A percentile compares a stretch with the other conserved stretches of the same genome.
phyloP scores from a whole-genome alignment of 106 monocot species.

The Chionographis japonica region DNA sequence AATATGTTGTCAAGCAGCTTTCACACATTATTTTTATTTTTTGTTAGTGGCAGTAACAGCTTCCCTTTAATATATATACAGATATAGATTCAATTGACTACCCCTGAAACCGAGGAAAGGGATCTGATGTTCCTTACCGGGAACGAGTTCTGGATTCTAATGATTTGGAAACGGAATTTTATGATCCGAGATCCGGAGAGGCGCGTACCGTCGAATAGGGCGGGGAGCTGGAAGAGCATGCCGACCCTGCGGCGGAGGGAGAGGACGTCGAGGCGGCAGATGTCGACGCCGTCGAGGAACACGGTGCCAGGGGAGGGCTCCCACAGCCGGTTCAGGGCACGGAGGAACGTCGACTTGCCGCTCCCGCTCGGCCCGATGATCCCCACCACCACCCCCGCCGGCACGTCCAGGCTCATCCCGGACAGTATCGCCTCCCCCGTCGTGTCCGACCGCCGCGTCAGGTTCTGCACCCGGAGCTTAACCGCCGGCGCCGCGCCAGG shows the following conservation, averaged over 20 bases:
- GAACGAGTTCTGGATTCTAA: too few species aligned
- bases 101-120: too few species aligned
- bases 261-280: constrained; percentile 60
- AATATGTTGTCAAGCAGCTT: too few species aligned
- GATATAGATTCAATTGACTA: too few species aligned
- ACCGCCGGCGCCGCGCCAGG: neutral
- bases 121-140: too few species aligned
- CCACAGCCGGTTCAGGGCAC: constrained; percentile 91
- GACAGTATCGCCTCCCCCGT: constrained; percentile 48
- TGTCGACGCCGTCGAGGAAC: constrained; percentile 70
- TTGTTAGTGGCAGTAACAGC: too few species aligned
- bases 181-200: neutral
- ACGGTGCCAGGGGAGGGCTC: constrained; percentile 63
- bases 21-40: too few species aligned
- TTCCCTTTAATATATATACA: too few species aligned
- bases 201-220: constrained; percentile 61
- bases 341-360: constrained; percentile 86
- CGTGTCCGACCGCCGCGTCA: constrained; percentile 36
- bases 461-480: constrained; percentile 47
- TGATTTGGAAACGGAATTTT: too few species aligned
- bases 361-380: constrained; percentile 92
- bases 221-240: constrained; percentile 93
- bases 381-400: constrained; percentile 50
- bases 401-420: constrained; percentile 54
- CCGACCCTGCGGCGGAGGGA: constrained; percentile 78